Percentiles rank a stretch among this genome's conserved stretches.
These are phyloP conservation scores for Crucibulum laeve DNA, from an alignment of 768 basidiomycete genomes.

Conservation along the genomic window DNA sequence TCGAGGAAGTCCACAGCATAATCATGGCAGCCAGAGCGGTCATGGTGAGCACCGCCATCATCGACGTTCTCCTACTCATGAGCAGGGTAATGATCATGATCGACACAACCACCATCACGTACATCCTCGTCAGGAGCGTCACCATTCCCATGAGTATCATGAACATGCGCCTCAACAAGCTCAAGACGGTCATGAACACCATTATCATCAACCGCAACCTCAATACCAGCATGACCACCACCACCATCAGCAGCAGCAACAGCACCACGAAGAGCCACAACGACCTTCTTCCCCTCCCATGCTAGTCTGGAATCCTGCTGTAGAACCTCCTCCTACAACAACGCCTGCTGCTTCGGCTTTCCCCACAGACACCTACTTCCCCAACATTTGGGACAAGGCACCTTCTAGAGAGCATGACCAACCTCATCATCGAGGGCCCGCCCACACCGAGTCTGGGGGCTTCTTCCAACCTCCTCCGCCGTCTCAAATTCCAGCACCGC, in stretches of 20 bases:
- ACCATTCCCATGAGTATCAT: constrained; percentile 13
- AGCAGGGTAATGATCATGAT: neutral
- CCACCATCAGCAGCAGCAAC: constrained; percentile 9
- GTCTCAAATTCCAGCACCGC: constrained; percentile 59
- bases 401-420: constrained; percentile 35
- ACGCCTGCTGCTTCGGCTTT: constrained; percentile 54
- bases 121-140: constrained; percentile 8
- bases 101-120: constrained; percentile 6
- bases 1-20: neutral
- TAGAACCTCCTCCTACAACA: constrained; percentile 73
- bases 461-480: constrained; percentile 62
- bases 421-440: constrained; percentile 22
- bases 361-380: constrained; percentile 73
- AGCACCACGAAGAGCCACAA: constrained; percentile 24
- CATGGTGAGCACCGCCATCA: neutral
- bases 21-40: neutral
- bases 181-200: constrained; percentile 12
- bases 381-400: constrained; percentile 82
- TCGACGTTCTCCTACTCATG: neutral
- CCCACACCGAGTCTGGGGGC: constrained; percentile 36
- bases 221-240: constrained; percentile 14
- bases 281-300: constrained; percentile 60
- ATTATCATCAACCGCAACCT: constrained; percentile 12
- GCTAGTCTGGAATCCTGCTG: constrained; percentile 75
- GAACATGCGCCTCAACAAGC: constrained; percentile 11